Percentiles rank a stretch among this genome's conserved stretches.
These are phyloP conservation scores for Phylloporus sp. DNA, from an alignment of 768 basidiomycete species.

Conservation along the genomic window DNA sequence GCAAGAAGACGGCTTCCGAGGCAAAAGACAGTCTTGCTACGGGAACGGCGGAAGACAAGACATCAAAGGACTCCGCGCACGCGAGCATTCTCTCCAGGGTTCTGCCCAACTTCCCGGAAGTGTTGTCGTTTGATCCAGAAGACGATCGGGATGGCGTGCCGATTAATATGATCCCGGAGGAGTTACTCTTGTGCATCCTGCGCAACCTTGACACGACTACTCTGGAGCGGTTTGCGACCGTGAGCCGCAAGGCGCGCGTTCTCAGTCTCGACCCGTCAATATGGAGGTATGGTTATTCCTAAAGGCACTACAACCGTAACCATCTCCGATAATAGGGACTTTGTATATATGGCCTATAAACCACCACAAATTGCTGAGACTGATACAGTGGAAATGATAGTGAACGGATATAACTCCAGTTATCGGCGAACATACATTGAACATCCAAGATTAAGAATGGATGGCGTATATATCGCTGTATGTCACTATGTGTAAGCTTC, in stretches of 20 bases:
- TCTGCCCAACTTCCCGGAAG: constrained; percentile 44
- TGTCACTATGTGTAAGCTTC: constrained; percentile 77
- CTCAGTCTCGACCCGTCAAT: constrained; percentile 64
- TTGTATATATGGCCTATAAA: constrained; percentile 64
- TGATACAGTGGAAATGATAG: constrained; percentile 46
- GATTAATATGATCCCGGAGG: constrained; percentile 66
- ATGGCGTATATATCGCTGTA: constrained; percentile 89
- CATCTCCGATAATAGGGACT: constrained; percentile 40
- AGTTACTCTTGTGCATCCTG: constrained; percentile 69
- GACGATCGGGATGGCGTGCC: constrained; percentile 56
- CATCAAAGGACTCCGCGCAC: constrained; percentile 4
- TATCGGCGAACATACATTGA: constrained; percentile 79
- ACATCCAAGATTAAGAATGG: constrained; percentile 78
- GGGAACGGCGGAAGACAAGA: constrained; percentile 43
- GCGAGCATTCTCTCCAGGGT: constrained; percentile 44
- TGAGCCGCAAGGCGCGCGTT: constrained; percentile 71
- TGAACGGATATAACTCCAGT: constrained; percentile 52
- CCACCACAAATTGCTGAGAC: constrained; percentile 67
- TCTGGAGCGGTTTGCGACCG: constrained; percentile 73
- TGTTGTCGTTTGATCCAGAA: constrained; percentile 62
- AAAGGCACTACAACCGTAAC: constrained; percentile 2
- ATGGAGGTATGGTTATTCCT: constrained; percentile 60
- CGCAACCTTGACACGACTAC: constrained; percentile 58
- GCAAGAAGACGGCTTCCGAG: constrained; percentile 73
- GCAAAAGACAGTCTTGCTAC: constrained; percentile 71